Base-by-base conservation (phyloP, 1,284 basidiomycete genomes). In the Fomitopsis palustris region DNA sequence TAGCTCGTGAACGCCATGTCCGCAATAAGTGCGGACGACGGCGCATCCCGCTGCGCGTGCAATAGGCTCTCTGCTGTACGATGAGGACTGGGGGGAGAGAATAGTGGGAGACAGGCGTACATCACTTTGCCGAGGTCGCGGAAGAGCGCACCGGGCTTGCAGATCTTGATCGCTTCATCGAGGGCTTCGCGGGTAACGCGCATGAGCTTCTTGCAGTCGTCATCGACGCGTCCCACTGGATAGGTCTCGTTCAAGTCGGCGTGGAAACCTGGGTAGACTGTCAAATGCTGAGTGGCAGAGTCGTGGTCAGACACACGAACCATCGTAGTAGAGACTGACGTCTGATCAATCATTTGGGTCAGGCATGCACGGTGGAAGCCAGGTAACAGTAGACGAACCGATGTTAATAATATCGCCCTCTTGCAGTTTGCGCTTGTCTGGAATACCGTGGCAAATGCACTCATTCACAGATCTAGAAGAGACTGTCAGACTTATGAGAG, bases 361-460 rank as follows among this genome's bases (percentile, higher is more conserved):
- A 54, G 43, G 16, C 35, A 37, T 41, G 62, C 39, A n/a, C 43
- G 39, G 14, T 21, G 39, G 47, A 53, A 19, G 12, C 39, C 12
- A 12, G 31, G 33, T 39, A 49, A 17, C n/a, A 42, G 29, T 25
- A 14, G 25, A 57, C 75, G 62, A 68, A 92, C 87, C 96, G 52
- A 96, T 85, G 74, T 97, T 97, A 72, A 97, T 78, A 67, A 98
- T 98, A 74, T 98, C 96, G 27, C 95, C 95, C 66, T 96, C 91
- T 67, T 83, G 81, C 55, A 97, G 75, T 65, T 89, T 92, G 58
- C 95, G 81, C 67, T 91, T 82, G 76, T 97, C 95, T 45, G 95
- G 95, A 64, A 98, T 97, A 57, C 94, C 94, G 74, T 99, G 97
- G 73, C 97, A 99, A 69, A 99, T 96, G 58, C 88, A 90, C 75